Base-by-base conservation (phyloP, 2,329 filamentous ascomycete genomes). In the Diaporthe velutina region DNA sequence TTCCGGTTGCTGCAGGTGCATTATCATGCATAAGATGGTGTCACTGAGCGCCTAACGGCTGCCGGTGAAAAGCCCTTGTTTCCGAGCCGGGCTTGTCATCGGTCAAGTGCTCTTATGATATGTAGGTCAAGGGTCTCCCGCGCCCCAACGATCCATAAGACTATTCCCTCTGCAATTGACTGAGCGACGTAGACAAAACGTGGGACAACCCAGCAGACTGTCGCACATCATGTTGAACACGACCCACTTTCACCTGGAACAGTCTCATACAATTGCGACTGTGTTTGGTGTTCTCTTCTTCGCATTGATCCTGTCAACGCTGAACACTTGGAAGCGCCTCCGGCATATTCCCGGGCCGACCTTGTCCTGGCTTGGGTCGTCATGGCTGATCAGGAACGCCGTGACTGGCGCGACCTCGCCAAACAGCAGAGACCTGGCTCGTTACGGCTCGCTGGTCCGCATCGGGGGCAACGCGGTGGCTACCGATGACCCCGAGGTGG, bases 331-430 rank as follows among this genome's bases (percentile, higher is more conserved):
- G 60, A 22, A 17, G 28, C 60, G 60, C 15, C 60, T 64, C 40
- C 60, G 60, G 2, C 60, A 64, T 9, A 48, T 64, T 15, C 60
- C 60, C 17, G 60, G 60, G 3, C 60, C 60, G 15, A 22, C 40
- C 4, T 19, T 64, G 1, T 64, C 60, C 17, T 64, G 60, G 60
- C 38, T 64, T 3, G 60, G 60, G 6, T 64, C 60, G 0, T 64
- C 60, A 48, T 64, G 60, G 60, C 40, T 64, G 2, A 48, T 64
- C 38, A 64, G 19, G 22, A 48, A 64, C 12, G 40, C 60, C 25
- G 38, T 64, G n/a, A 64, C 25, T 10, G 60, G 60, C 25, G 38
- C 60, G 28, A 64, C 60, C 33, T 45, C 38, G 9, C 40, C 60
- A 4, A 64, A 64, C 42, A 66, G 60, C 28, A 19, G 28, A 50